Conservation (phyloP, 2,329 filamentous ascomycete species). For the Penicillium sp. region DNA sequence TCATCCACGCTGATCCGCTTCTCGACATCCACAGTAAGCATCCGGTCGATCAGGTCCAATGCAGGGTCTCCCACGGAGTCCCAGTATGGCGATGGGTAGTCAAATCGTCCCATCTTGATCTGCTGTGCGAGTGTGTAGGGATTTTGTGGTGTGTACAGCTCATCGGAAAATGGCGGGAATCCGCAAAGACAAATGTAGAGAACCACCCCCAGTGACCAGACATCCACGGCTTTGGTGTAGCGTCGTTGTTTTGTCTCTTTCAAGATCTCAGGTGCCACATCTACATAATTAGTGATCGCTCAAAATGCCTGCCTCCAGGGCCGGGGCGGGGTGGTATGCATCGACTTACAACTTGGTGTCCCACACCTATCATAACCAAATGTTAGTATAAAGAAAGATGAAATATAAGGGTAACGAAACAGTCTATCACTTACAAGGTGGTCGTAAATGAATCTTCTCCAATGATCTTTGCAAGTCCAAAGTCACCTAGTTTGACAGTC, state of each 20-base stretch:
- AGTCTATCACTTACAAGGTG: conserved; percentile 66
- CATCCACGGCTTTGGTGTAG: conserved; percentile 92
- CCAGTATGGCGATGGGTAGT: conserved; percentile 97
- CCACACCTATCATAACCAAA: conserved; percentile 62
- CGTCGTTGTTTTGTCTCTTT: conserved; percentile 79
- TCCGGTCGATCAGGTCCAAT: conserved; percentile 88
- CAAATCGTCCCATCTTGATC: conserved; percentile 85
- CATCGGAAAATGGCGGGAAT: conserved; percentile 95
- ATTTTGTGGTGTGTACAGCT: conserved; percentile 78
- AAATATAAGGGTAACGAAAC: not conserved
- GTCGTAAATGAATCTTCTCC: conserved; percentile 98
- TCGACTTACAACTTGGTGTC: conserved; percentile 77
- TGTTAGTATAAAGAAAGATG: not conserved
- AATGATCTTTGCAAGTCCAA: conserved; percentile 96
- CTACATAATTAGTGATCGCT: conserved; percentile 38
- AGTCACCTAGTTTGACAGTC: conserved; percentile 90
- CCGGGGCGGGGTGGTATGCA: not conserved
- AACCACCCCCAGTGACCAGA: conserved; percentile 97
- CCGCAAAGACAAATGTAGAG: conserved; percentile 97
- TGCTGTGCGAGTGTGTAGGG: conserved; percentile 87
- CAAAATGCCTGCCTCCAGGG: too few relatives aligned
- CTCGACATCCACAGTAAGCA: conserved; percentile 87
- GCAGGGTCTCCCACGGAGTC: conserved; percentile 84
- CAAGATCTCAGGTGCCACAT: conserved; percentile 94
- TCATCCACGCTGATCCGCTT: conserved; percentile 86